Base-by-base conservation (phyloP, 257 asterid genomes). In the Fraxinus excelsior region DNA sequence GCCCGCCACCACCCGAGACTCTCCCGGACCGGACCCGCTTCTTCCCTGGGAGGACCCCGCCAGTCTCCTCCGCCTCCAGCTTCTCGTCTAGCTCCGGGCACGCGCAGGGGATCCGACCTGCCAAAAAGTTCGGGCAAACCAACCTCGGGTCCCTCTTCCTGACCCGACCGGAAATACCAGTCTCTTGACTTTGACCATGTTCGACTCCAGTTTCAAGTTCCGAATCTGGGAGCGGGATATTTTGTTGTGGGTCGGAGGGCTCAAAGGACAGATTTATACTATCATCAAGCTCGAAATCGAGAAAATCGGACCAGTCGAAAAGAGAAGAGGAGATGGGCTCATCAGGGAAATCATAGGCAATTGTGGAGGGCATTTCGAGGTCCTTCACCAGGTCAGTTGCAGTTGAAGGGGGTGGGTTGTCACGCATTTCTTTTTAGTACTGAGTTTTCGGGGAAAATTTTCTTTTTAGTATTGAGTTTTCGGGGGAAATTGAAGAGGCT, bases 61-160 rank as follows among this genome's bases (percentile, higher is more conserved):
- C 75, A 38, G 79, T 75, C 77, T 65, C 37, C 84, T 70, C 87
- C 85, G 8, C 65, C 28, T 73, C 94, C 85, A 90, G 25, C 88
- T 79, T 74, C 86, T 72, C 97, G 78, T 95, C 99, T 74, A 95
- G 18, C 80, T 95, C 99, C 0, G 99, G 99, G 69, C 99, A 95
- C 19, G 96, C 97, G 72, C 98, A 93, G 0, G 99, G 99, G 65
- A 95, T 75, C 82, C 87, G 83, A 28, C 99, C 99, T 35, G 97
- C 96, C 76, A 95, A 71, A 80, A 89, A 93, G 67, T 95, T 95
- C 3, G 98, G 84, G 78, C 99, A 95, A 3, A 88, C 87, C 85
- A 93, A 51, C 79, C 95, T 90, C 19, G 97, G 98, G 87, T 96
- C 99, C 74, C 98, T 77, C 79, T 93, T 96, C 85, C 98, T 84